A percentile compares a stretch with the other conserved stretches of the same genome.
phyloP scores from a whole-genome alignment of 192 early-diverging fungal species.

The Linnemannia zychae region DNA sequence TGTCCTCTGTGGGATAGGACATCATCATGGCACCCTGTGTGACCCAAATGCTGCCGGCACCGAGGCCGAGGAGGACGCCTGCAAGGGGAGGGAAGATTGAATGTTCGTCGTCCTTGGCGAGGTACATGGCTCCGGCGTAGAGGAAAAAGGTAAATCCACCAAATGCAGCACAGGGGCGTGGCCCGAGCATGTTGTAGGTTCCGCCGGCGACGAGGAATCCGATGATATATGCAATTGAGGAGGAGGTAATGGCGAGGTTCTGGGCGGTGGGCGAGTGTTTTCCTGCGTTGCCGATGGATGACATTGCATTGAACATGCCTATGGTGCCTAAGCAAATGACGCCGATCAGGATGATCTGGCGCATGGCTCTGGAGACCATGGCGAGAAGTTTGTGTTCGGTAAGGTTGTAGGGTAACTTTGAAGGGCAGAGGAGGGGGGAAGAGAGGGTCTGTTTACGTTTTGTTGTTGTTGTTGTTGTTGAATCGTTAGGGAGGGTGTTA shows the following conservation, averaged over 20 bases:
- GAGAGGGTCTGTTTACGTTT: neutral
- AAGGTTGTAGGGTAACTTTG: neutral
- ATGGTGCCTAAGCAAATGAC: constrained; percentile 57
- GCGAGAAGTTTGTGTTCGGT: neutral
- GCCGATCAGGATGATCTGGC: constrained; percentile 57
- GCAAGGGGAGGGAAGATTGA: constrained; percentile 75
- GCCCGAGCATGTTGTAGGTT: constrained; percentile 84
- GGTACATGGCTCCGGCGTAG: constrained; percentile 83
- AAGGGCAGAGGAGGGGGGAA: neutral
- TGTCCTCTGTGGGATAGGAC: constrained; percentile 85
- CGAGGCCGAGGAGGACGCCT: constrained; percentile 83
- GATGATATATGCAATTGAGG: constrained; percentile 73
- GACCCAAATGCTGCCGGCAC: constrained; percentile 81
- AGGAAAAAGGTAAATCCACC: constrained; percentile 83
- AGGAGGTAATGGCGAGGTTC: constrained; percentile 50
- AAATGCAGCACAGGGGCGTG: constrained; percentile 71
- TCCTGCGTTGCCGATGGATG: constrained; percentile 52
- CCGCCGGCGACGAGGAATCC: constrained; percentile 82
- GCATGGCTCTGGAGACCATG: constrained; percentile 56
- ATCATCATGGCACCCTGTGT: constrained; percentile 89
- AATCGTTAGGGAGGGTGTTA: neutral
- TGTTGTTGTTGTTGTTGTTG: neutral
- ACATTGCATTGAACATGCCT: constrained; percentile 57
- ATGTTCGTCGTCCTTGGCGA: constrained; percentile 68
- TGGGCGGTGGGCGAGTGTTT: constrained; percentile 51